Percentiles rank a stretch among this genome's conserved stretches.
phyloP scores from a whole-genome alignment of 169 alveolate genomes.

The Blepharisma undulans region DNA sequence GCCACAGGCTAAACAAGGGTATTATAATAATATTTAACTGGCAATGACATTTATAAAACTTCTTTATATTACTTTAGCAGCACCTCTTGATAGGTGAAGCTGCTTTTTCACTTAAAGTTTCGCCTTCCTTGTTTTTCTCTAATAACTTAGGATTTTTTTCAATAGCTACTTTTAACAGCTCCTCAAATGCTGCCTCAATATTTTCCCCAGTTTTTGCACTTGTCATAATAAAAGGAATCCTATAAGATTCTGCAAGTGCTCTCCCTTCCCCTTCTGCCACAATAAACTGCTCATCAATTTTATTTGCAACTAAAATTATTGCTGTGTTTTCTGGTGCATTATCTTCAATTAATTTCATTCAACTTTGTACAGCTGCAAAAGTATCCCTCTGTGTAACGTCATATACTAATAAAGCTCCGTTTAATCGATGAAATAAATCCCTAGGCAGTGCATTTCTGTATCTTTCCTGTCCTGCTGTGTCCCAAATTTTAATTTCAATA shows the following conservation, averaged over 20 bases:
- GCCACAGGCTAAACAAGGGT: neutral
- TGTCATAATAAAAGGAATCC: slow-evolving; percentile 31
- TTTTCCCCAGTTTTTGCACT: slow-evolving; percentile 32
- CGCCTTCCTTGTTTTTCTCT: neutral
- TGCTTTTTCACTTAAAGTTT: neutral
- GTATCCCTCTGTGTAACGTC: slow-evolving; percentile 18
- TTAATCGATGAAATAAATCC: slow-evolving; percentile 8
- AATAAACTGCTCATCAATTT: slow-evolving; percentile 18
- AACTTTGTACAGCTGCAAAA: neutral
- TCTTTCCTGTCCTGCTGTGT: slow-evolving; percentile 42
- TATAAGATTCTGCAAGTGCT: neutral
- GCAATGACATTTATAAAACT: neutral
- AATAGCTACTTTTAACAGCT: slow-evolving; percentile 10
- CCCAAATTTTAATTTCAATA: slow-evolving; percentile 22
- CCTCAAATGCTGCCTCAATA: slow-evolving; percentile 30
- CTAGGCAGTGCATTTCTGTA: neutral
- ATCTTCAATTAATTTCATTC: slow-evolving; percentile 19
- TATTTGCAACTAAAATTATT: slow-evolving; percentile 28
- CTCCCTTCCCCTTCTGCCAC: slow-evolving; percentile 8
- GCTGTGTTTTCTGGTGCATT: slow-evolving; percentile 27
- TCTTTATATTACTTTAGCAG: neutral
- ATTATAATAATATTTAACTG: neutral
- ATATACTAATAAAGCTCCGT: slow-evolving; percentile 31
- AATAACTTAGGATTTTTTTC: slow-evolving; percentile 28
- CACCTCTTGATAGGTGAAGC: neutral